A percentile compares a stretch with the other conserved stretches of the same genome.
phyloP scores from a whole-genome alignment of 805 yeast genomes.

The Maudiozyma saulgeensis region DNA sequence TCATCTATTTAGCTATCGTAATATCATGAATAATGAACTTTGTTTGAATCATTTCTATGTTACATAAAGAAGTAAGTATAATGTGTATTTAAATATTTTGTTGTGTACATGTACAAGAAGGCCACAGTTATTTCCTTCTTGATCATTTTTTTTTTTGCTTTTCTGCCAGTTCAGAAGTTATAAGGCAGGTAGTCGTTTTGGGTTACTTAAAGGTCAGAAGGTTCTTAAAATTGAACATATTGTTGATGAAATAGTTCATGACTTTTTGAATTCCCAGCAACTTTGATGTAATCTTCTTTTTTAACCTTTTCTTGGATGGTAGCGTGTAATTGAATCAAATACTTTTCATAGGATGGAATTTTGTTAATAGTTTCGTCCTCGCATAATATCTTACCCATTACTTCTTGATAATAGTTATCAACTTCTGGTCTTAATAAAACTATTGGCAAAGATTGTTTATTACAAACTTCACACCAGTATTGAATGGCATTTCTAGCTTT shows the following conservation, averaged over 20 bases:
- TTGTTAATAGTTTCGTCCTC: constrained; percentile 61
- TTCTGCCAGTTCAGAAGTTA: no score
- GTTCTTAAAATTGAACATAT: constrained; percentile 24
- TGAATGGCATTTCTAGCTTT: constrained; percentile 57
- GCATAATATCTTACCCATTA: constrained; percentile 47
- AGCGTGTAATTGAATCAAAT: constrained; percentile 57
- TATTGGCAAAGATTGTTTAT: constrained; percentile 18
- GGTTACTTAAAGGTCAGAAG: background rate
- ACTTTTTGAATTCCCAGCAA: constrained; percentile 8
- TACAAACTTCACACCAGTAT: constrained; percentile 32
- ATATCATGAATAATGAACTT: no score
- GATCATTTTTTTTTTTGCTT: no score
- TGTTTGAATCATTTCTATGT: no score
- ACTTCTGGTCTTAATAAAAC: constrained; percentile 25
- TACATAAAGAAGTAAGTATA: no score
- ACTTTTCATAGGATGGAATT: constrained; percentile 54
- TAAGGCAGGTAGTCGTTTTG: background rate
- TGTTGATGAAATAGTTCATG: constrained; percentile 27
- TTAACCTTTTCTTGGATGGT: constrained; percentile 45
- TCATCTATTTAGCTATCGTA: no score
- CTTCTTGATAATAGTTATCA: constrained; percentile 22
- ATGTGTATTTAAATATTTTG: no score
- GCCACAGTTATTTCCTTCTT: no score
- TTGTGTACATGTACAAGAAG: no score
- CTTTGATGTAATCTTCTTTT: constrained; percentile 32